phyloP scores from a whole-genome alignment of 805 yeast genomes.

The Nematodospora valgi region DNA sequence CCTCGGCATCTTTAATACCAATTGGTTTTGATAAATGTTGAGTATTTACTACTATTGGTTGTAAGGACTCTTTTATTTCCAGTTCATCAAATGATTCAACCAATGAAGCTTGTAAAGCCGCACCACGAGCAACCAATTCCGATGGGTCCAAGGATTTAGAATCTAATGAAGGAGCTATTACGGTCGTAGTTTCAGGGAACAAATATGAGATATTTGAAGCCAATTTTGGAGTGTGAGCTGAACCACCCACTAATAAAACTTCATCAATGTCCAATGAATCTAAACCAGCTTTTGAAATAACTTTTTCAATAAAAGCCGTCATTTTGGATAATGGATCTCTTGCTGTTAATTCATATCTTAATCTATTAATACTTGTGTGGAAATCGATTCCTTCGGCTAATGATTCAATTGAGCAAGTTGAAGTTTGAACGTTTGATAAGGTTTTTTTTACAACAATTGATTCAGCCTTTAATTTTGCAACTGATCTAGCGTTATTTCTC shows the following conservation, averaged over 20 bases:
- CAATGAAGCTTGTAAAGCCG: conserved; percentile 93
- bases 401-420: conserved; percentile 92
- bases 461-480: conserved; percentile 85
- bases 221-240: conserved; percentile 88
- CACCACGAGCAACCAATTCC: conserved; percentile 89
- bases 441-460: conserved; percentile 86
- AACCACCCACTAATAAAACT: conserved; percentile 90
- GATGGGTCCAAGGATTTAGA: conserved; percentile 81
- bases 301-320: conserved; percentile 69
- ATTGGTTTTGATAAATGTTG: conserved; percentile 82
- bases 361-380: conserved; percentile 89
- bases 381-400: conserved; percentile 92
- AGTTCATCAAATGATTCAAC: conserved; percentile 79
- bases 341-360: conserved; percentile 86
- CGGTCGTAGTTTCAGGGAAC: conserved; percentile 77
- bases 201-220: conserved; percentile 67
- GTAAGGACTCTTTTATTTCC: conserved; percentile 73
- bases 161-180: conserved; percentile 75
- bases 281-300: conserved; percentile 76
- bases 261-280: conserved; percentile 87
- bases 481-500: conserved; percentile 72
- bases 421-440: conserved; percentile 79
- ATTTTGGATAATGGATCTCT: conserved; percentile 74
- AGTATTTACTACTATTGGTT: conserved; percentile 82
- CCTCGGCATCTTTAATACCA: conserved; percentile 75